A percentile compares a stretch with the other conserved stretches of the same genome.
Evolutionary conservation across 2,329 filamentous ascomycete genomes (phyloP).

Genomic region (Cladorrhinum sp.): DNA sequence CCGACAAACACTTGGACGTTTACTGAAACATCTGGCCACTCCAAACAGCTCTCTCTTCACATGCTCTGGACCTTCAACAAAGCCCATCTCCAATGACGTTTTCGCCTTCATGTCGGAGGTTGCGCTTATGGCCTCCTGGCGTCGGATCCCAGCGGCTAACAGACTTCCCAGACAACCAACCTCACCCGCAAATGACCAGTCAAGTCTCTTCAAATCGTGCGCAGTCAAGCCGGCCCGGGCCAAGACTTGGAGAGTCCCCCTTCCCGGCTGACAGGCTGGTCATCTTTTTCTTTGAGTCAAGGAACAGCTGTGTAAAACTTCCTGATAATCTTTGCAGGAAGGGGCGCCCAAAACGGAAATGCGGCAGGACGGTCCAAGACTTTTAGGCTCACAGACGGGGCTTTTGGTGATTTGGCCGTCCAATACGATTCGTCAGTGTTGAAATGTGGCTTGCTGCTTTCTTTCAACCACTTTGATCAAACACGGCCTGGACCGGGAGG

Average conservation of each 20-base stretch:
- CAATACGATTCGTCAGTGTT: not conserved
- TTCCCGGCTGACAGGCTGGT: not conserved
- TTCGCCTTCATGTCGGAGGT: not conserved
- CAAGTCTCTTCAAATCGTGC: not conserved
- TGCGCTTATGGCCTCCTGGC: not conserved
- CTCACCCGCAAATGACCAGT: not conserved
- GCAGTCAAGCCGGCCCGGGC: not conserved
- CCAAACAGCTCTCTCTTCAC: not conserved
- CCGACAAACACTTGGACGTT: not conserved
- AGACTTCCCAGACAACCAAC: not conserved
- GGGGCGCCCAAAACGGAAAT: not conserved
- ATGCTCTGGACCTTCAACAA: not conserved
- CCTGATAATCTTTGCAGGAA: not conserved
- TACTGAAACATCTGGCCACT: not conserved
- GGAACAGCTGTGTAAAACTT: not conserved
- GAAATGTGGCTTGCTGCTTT: not conserved
- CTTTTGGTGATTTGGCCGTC: not conserved
- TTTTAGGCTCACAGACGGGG: no score
- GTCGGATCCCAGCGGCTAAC: not conserved
- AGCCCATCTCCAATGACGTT: not conserved
- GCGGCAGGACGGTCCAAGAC: not conserved
- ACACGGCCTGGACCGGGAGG: not conserved
- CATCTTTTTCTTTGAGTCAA: not conserved
- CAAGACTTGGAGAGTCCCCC: not conserved
- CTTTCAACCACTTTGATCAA: not conserved